phyloP scores from a whole-genome alignment of 352 stramenopile genomes.

The Pythium graminicola region DNA sequence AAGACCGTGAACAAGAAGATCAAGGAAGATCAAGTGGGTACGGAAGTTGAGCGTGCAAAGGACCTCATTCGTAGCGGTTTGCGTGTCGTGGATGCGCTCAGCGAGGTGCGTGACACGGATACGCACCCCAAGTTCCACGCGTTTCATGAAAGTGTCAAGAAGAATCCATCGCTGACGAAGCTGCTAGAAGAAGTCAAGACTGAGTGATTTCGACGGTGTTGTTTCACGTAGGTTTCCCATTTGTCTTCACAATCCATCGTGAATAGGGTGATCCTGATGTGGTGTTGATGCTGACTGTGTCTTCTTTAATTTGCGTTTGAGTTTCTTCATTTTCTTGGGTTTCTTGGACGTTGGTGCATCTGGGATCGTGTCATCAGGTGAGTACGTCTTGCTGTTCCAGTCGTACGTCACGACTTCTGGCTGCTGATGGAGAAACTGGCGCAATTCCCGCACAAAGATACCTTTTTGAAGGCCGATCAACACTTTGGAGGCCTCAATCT shows the following conservation, averaged over 20 bases:
- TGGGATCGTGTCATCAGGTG: not conserved
- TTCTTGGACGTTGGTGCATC: not conserved
- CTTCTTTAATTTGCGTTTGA: not conserved
- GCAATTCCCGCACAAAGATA: constrained; percentile 38
- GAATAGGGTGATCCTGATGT: constrained; percentile 6
- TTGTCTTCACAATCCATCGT: constrained; percentile 33
- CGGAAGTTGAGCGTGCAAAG: constrained; percentile 93
- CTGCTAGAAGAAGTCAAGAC: constrained; percentile 61
- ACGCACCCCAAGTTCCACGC: constrained; percentile 63
- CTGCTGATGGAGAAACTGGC: constrained; percentile 46
- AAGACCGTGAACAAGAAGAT: constrained; percentile 96
- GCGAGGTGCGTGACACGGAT: constrained; percentile 60
- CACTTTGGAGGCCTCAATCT: constrained; percentile 48
- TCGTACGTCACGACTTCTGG: constrained; percentile 52
- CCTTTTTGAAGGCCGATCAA: constrained; percentile 64
- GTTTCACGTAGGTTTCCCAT: not conserved
- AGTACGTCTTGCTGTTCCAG: constrained; percentile 48
- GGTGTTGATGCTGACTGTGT: constrained; percentile 4
- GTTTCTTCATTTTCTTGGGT: not conserved
- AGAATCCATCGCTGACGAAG: constrained; percentile 52
- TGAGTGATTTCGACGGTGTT: constrained; percentile 23
- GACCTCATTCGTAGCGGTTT: constrained; percentile 96
- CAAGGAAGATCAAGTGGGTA: constrained; percentile 93
- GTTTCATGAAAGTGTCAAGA: constrained; percentile 61
- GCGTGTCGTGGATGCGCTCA: constrained; percentile 78